These are phyloP conservation scores for Xylaria sp. DNA, from an alignment of 2,329 filamentous ascomycete species.

Conservation along the genomic window DNA sequence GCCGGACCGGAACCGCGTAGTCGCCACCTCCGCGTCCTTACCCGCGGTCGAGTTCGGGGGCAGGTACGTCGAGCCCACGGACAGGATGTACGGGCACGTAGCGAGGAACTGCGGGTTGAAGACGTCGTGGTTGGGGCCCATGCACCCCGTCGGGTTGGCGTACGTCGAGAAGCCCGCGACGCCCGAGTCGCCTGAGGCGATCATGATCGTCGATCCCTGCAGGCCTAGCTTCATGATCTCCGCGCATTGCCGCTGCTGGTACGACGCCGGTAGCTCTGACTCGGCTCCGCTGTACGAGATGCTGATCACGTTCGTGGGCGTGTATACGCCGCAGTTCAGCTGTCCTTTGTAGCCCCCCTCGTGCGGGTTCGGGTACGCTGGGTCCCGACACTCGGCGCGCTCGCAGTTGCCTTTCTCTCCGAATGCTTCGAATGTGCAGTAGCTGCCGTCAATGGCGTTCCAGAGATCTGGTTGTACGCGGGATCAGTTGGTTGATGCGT, in stretches of 20 bases:
- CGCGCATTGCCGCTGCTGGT: slow-evolving; percentile 63
- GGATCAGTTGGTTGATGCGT: background rate
- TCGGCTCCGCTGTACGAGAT: slow-evolving; percentile 69
- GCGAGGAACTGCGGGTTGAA: slow-evolving; percentile 62
- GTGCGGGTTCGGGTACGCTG: slow-evolving; percentile 60
- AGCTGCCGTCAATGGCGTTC: slow-evolving; percentile 64
- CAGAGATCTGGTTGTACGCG: slow-evolving; percentile 54
- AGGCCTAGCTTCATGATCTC: slow-evolving; percentile 65
- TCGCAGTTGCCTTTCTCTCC: slow-evolving; percentile 60
- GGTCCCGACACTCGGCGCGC: slow-evolving; percentile 57
- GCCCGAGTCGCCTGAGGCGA: slow-evolving; percentile 61
- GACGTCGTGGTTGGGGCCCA: slow-evolving; percentile 54
- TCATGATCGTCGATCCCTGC: slow-evolving; percentile 60
- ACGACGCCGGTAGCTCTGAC: slow-evolving; percentile 62
- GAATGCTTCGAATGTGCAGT: slow-evolving; percentile 63
- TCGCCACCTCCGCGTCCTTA: slow-evolving; percentile 28
- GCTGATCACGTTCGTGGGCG: slow-evolving; percentile 55
- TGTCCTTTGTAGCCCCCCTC: slow-evolving; percentile 61
- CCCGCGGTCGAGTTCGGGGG: slow-evolving; percentile 33
- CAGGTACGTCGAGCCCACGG: slow-evolving; percentile 55
- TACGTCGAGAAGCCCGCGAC: slow-evolving; percentile 49
- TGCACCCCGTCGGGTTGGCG: slow-evolving; percentile 49
- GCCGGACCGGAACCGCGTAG: slow-evolving; percentile 26
- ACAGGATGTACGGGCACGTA: slow-evolving; percentile 63
- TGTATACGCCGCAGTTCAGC: slow-evolving; percentile 48